Conservation (phyloP, 257 asterid species). For the Gentiana straminea region DNA sequence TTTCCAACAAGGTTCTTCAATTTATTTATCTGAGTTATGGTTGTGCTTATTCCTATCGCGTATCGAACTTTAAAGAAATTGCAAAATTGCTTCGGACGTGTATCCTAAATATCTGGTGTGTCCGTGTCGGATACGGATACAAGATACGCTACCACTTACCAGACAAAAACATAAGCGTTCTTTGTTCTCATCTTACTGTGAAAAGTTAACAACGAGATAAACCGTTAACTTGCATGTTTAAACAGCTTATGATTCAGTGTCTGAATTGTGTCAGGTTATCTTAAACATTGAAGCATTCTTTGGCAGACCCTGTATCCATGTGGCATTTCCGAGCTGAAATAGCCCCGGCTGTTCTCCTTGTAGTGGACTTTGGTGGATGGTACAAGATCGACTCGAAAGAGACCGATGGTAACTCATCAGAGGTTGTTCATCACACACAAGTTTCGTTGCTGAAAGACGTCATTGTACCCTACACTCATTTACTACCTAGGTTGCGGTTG, state of each 20-base stretch:
- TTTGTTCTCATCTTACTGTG: not conserved
- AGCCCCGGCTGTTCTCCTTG: slow-evolving; percentile 76
- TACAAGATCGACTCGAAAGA: slow-evolving; percentile 56
- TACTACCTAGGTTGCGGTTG: slow-evolving; percentile 61
- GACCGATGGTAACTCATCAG: slow-evolving; percentile 37
- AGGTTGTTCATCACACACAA: slow-evolving; percentile 70
- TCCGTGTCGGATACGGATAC: too few relatives aligned
- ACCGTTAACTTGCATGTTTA: slow-evolving; percentile 22
- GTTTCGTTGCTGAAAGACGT: slow-evolving; percentile 91
- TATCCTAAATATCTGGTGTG: too few relatives aligned
- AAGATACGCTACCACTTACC: too few relatives aligned
- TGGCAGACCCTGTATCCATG: slow-evolving; percentile 99
- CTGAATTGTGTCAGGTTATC: slow-evolving; percentile 78
- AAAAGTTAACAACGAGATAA: not conserved
- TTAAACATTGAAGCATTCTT: slow-evolving; percentile 92
- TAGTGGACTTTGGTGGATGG: slow-evolving; percentile 99
- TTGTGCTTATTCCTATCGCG: too few relatives aligned
- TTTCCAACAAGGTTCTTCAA: too few relatives aligned
- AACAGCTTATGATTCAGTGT: slow-evolving; percentile 56
- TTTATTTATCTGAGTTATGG: too few relatives aligned
- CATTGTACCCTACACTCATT: slow-evolving; percentile 78
- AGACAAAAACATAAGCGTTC: too few relatives aligned
- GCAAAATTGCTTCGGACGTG: too few relatives aligned
- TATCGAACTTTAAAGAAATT: too few relatives aligned
- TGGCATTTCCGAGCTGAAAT: slow-evolving; percentile 84